These are phyloP conservation scores for Neurospora sp. DNA, from an alignment of 495 filamentous ascomycete species.

Conservation along the genomic window DNA sequence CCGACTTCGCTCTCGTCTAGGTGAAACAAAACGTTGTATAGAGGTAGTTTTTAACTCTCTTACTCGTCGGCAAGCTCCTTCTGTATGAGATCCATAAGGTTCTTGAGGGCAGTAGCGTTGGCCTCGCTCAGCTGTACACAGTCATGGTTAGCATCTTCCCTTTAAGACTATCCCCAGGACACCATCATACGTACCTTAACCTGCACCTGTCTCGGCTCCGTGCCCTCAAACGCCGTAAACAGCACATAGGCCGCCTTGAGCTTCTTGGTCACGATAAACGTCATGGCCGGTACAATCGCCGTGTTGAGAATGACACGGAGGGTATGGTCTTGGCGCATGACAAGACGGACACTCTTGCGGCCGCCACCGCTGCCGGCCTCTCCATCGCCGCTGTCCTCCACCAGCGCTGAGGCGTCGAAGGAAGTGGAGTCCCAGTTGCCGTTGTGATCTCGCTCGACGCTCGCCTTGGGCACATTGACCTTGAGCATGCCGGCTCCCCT, in stretches of 20 bases:
- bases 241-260: constrained; percentile 44
- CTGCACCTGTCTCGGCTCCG: constrained; percentile 48
- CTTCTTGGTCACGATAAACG: constrained; percentile 57
- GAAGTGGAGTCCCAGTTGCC: constrained; percentile 29
- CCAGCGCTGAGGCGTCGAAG: constrained; percentile 40
- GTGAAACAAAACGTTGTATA: background rate
- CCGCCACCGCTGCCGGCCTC: constrained; percentile 7
- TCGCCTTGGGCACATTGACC: constrained; percentile 58
- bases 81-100: constrained; percentile 31
- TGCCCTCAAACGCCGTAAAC: constrained; percentile 51
- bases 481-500: constrained; percentile 74
- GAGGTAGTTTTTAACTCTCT: background rate
- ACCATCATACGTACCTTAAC: constrained; percentile 52
- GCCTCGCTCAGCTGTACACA: constrained; percentile 31
- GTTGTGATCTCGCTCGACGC: constrained; percentile 36
- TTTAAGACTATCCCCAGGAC: background rate
- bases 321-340: constrained; percentile 82
- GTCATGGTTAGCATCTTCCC: background rate
- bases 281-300: constrained; percentile 61
- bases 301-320: constrained; percentile 82
- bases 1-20: background rate
- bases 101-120: constrained; percentile 33
- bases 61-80: constrained; percentile 22
- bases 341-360: constrained; percentile 48
- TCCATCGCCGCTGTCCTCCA: constrained; percentile 32